A percentile compares a stretch with the other conserved stretches of the same genome.
Evolutionary conservation across 164 flowering plant genomes (phyloP).

Genomic region (Warburgia ugandensis): DNA sequence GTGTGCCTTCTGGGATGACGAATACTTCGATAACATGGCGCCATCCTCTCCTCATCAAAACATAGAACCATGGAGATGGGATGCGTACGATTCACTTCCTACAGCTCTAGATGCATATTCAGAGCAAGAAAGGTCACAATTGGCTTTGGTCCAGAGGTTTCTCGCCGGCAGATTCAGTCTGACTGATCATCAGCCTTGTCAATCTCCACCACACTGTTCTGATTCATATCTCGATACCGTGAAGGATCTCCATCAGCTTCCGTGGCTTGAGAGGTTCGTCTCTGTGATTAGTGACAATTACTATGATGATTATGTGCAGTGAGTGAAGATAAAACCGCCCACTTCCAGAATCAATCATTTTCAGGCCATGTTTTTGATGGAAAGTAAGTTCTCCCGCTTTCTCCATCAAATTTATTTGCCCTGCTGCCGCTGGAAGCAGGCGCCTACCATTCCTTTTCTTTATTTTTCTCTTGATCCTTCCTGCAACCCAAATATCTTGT

Average conservation of each 20-base stretch:
- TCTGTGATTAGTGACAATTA: slow-evolving; percentile 87
- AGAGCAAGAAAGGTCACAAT: slow-evolving; percentile 82
- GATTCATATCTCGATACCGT: slow-evolving; percentile 79
- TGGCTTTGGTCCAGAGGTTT: slow-evolving; percentile 79
- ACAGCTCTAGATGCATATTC: slow-evolving; percentile 66
- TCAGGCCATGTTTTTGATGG: too few species aligned
- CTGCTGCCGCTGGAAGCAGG: too few species aligned
- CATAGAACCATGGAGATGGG: slow-evolving; percentile 82
- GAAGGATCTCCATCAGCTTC: slow-evolving; percentile 94
- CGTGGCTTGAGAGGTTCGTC: slow-evolving; percentile 95
- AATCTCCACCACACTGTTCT: slow-evolving; percentile 75
- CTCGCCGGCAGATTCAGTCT: slow-evolving; percentile 81
- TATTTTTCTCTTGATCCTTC: too few species aligned
- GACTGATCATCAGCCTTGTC: slow-evolving; percentile 56
- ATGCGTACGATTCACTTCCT: slow-evolving; percentile 63
- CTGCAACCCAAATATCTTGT: too few species aligned
- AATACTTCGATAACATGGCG: slow-evolving; percentile 28
- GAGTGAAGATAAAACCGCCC: slow-evolving; percentile 11
- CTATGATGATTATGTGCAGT: slow-evolving; percentile 70
- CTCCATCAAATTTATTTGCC: too few species aligned
- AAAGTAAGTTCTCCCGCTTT: too few species aligned
- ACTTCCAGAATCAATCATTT: too few species aligned
- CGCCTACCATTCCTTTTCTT: too few species aligned
- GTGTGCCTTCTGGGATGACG: slow-evolving; percentile 80
- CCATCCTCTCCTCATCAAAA: slow-evolving; percentile 28